Percentiles rank a stretch among this genome's conserved stretches.
These are phyloP conservation scores for Monilinia fructicola DNA, from an alignment of 2,329 filamentous ascomycete genomes.

Conservation along the genomic window DNA sequence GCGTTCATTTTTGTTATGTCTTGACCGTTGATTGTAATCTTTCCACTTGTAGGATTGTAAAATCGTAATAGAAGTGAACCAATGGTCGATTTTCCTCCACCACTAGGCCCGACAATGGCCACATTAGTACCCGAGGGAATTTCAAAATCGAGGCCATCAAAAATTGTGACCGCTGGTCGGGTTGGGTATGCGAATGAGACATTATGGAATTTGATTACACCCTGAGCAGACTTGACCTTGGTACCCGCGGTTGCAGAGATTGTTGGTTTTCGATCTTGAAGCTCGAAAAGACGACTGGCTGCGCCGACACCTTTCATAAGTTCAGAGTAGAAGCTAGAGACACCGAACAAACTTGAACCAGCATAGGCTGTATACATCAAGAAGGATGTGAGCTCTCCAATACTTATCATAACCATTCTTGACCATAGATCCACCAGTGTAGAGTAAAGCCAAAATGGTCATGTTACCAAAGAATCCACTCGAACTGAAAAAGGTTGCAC, in stretches of 20 bases:
- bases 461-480: conserved; percentile 95
- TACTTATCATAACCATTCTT: conserved; percentile 77
- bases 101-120: conserved; percentile 92
- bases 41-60: conserved; percentile 77
- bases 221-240: conserved; percentile 79
- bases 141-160: conserved; percentile 82
- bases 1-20: conserved; percentile 87
- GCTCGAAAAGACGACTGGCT: conserved; percentile 91
- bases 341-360: conserved; percentile 83
- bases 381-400: conserved; percentile 93
- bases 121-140: conserved; percentile 94
- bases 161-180: conserved; percentile 85
- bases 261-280: conserved; percentile 84
- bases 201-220: conserved; percentile 82
- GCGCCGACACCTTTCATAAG: conserved; percentile 99
- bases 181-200: conserved; percentile 92
- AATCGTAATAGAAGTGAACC: conserved; percentile 89
- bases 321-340: conserved; percentile 96
- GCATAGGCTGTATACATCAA: conserved; percentile 96
- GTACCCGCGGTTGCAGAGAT: conserved; percentile 84
- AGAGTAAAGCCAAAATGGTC: conserved; percentile 87
- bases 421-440: conserved; percentile 88
- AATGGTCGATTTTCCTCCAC: conserved; percentile 94
- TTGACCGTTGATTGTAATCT: conserved; percentile 78
- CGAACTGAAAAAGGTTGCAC: conserved; percentile 82